A percentile compares a stretch with the other conserved stretches of the same genome.
Evolutionary conservation across 192 early-diverging fungal genomes (phyloP).

Genomic region (Rhizophagus clarus): DNA sequence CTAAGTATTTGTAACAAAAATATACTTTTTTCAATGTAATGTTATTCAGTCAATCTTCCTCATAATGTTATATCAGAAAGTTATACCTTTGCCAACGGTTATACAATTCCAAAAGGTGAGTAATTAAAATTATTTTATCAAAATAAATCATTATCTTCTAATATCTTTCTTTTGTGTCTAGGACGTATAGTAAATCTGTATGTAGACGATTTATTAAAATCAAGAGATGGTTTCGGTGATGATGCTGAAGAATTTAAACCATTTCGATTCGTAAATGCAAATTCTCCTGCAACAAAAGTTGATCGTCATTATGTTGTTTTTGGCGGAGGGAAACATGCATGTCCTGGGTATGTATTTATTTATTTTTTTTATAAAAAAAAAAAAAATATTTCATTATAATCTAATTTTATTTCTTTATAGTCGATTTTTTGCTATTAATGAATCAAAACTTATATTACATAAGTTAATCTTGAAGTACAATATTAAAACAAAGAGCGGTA

Average conservation of each 20-base stretch:
- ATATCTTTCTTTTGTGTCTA: background rate
- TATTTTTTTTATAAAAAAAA: too few species aligned
- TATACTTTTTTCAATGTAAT: background rate
- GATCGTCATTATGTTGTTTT: background rate
- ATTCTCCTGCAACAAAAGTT: conserved; percentile 18
- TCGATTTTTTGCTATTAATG: background rate
- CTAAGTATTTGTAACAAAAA: background rate
- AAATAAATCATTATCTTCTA: background rate
- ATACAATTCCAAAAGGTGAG: conserved; percentile 14
- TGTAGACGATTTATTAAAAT: background rate
- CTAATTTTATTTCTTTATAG: background rate
- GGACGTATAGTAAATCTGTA: background rate
- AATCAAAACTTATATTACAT: background rate
- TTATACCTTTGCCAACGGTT: conserved; percentile 15
- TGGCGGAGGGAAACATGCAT: background rate
- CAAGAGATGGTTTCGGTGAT: background rate
- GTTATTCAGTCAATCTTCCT: background rate
- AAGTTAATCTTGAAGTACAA: conserved; percentile 4
- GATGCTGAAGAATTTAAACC: conserved; percentile 28
- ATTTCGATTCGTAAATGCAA: conserved; percentile 23
- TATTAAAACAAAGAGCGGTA: conserved; percentile 2
- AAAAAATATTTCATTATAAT: background rate
- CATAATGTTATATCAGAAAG: background rate
- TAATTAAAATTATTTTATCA: background rate
- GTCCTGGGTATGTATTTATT: too few species aligned